Percentiles rank a stretch among this genome's conserved stretches.
These are phyloP conservation scores for Fusarium sp. DNA, from an alignment of 2,329 filamentous ascomycete species.

Conservation along the genomic window DNA sequence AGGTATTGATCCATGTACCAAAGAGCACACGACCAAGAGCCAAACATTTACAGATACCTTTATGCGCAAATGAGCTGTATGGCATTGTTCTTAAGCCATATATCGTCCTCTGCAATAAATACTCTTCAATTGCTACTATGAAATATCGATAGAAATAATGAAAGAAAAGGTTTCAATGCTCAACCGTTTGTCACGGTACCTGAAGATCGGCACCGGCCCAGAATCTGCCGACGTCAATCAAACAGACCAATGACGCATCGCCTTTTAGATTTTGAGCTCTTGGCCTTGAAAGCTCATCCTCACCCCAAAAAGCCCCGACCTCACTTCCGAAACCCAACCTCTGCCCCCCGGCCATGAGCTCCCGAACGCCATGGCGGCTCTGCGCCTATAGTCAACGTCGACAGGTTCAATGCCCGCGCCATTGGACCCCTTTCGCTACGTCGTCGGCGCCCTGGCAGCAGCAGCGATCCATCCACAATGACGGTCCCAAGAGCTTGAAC, in stretches of 20 bases:
- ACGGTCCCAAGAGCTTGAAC: constrained; percentile 46
- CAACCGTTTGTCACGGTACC: constrained; percentile 4
- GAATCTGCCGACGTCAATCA: constrained; percentile 19
- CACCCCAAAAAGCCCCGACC: constrained; percentile 12
- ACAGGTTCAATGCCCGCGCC: constrained; percentile 20
- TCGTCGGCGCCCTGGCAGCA: constrained; percentile 10
- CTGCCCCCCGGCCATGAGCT: constrained; percentile 45
- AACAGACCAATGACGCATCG: constrained; percentile 42
- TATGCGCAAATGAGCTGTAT: not conserved
- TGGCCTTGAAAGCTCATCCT: constrained; percentile 24
- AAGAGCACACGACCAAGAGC: not conserved
- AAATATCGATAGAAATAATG: not conserved
- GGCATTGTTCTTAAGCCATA: not conserved
- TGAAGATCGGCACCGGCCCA: constrained; percentile 17
- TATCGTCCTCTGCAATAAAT: not conserved
- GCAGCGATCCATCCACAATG: constrained; percentile 42
- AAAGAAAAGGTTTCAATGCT: not conserved
- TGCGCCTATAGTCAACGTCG: constrained; percentile 37
- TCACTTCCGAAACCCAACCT: constrained; percentile 20
- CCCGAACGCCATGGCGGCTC: constrained; percentile 47
- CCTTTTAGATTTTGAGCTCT: constrained; percentile 31
- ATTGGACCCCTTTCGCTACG: constrained; percentile 28
- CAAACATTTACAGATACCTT: not conserved
- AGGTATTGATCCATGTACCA: not conserved
- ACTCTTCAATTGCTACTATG: not conserved